Conservation (phyloP, 2,329 filamentous ascomycete species). For the Bipolaris gigantea region DNA sequence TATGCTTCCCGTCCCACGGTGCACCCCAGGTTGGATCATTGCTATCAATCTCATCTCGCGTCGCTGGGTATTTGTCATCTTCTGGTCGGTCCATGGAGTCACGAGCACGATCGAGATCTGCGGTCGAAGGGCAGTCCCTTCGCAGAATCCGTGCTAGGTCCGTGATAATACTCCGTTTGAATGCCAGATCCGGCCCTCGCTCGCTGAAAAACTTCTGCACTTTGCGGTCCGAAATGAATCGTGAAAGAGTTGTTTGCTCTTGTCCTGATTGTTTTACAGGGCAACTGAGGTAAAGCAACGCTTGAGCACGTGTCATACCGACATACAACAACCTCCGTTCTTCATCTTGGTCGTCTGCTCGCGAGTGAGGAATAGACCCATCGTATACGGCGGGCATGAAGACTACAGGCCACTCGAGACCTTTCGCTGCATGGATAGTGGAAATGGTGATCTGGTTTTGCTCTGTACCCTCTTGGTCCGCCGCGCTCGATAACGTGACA, state of each 20-base stretch:
- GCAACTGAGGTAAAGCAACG: slow-evolving; percentile 81
- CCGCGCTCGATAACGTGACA: slow-evolving; percentile 69
- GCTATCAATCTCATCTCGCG: slow-evolving; percentile 40
- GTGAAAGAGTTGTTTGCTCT: slow-evolving; percentile 67
- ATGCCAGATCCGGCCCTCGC: slow-evolving; percentile 64
- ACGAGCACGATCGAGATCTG: slow-evolving; percentile 27
- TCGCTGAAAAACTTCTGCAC: slow-evolving; percentile 59
- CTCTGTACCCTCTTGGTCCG: slow-evolving; percentile 65
- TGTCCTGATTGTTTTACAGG: slow-evolving; percentile 67
- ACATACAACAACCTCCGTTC: slow-evolving; percentile 90
- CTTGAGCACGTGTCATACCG: slow-evolving; percentile 92
- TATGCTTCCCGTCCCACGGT: slow-evolving; percentile 15
- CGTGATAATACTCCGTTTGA: slow-evolving; percentile 64
- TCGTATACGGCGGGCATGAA: slow-evolving; percentile 90
- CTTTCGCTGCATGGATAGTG: slow-evolving; percentile 95
- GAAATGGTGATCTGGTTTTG: slow-evolving; percentile 78
- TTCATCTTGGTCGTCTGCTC: slow-evolving; percentile 83
- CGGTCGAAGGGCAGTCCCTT: slow-evolving; percentile 60
- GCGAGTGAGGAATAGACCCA: slow-evolving; percentile 85
- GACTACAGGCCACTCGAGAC: slow-evolving; percentile 92
- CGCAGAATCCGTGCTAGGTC: slow-evolving; percentile 72
- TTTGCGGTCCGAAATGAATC: slow-evolving; percentile 65
- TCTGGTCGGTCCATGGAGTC: slow-evolving; percentile 34
- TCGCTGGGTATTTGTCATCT: slow-evolving; percentile 42
- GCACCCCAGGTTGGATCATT: slow-evolving; percentile 27